Base-by-base conservation (phyloP, 1,139 yeast species). In the Tardiomyces digboiensis region DNA sequence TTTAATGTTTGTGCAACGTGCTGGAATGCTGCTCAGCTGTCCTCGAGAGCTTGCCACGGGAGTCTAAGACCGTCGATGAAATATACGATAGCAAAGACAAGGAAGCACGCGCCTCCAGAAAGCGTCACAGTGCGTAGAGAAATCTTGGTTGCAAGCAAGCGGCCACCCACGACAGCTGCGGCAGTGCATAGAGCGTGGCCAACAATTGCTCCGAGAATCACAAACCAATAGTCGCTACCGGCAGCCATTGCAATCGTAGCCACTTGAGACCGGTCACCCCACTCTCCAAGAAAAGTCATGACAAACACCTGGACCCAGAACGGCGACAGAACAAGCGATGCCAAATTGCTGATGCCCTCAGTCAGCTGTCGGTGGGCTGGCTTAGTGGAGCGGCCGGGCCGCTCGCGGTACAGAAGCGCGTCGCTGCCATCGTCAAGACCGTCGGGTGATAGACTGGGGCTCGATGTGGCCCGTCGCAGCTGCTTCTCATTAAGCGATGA, bases 211-310 rank as follows among this genome's bases (percentile, higher is more conserved):
- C 99, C 98, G 39, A 82, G 55, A 40, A 91, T 86, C 41, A 89
- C 95, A 58, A 74, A 74, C 91, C 94, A 81, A 67, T 87, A 91
- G 62, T 88, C 86, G 36, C 88, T 81, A 36, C 97, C 97, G 1
- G 98, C 96, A 41, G 97, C 97, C 94, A 91, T 84, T 43, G 98
- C 98, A 58, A 91, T 88, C 38, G 97, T 93, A 36, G 97, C 96
- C 44, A 91, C 87, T 67, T 91, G 99, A 13, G 97, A 88, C 58
- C 98, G 80, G 64, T 91, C 99, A 42, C 99, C 99, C 95, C 97
- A 88, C 68, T 91, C 99, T 47, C 97, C 98, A 46, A 91, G 70
- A 62, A 93, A 93, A 2, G 96, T 87, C 97, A 93, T 89, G 44
- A 82, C 80, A 61, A 91, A 91, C 4, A 91, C 93, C 67, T 91